Evolutionary conservation across 257 asterid species (phyloP).

Genomic region (Dorcoceras hygrometricum): DNA sequence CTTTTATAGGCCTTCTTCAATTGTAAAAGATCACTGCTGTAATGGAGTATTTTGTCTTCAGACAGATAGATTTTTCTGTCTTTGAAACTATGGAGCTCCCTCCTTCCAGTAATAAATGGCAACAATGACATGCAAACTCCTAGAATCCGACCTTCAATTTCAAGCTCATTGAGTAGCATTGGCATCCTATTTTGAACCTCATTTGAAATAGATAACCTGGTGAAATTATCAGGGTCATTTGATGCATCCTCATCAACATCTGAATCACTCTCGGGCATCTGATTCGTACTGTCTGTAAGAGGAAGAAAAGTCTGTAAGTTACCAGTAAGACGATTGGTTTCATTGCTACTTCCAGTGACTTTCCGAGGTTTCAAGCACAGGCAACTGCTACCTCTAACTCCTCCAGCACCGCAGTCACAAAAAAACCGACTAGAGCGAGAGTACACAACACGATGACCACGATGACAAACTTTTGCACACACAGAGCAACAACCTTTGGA

Average conservation of each 20-base stretch:
- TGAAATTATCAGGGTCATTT: slow-evolving; percentile 57
- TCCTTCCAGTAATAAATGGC: slow-evolving; percentile 66
- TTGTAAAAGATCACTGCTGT: slow-evolving; percentile 68
- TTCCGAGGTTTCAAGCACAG: slow-evolving; percentile 97
- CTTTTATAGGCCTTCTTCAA: slow-evolving; percentile 97
- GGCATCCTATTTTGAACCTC: slow-evolving; percentile 84
- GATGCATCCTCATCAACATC: slow-evolving; percentile 78
- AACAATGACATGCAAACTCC: slow-evolving; percentile 69
- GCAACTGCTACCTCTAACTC: slow-evolving; percentile 95
- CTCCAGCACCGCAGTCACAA: slow-evolving; percentile 99
- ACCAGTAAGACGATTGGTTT: slow-evolving; percentile 53
- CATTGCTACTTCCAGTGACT: slow-evolving; percentile 58
- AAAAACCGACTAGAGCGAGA: slow-evolving; percentile 98
- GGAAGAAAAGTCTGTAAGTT: slow-evolving; percentile 76
- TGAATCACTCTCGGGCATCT: slow-evolving; percentile 93
- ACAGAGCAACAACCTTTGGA: slow-evolving; percentile 99
- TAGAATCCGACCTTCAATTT: slow-evolving; percentile 66
- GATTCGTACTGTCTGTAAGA: slow-evolving; percentile 72
- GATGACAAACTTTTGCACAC: slow-evolving; percentile 98
- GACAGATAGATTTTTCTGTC: slow-evolving; percentile 61
- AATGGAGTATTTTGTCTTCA: slow-evolving; percentile 68
- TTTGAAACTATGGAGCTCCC: slow-evolving; percentile 58
- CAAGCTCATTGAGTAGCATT: slow-evolving; percentile 63
- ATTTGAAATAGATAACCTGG: slow-evolving; percentile 61
- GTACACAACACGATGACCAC: slow-evolving; percentile 98